phyloP scores from a whole-genome alignment of 2,329 filamentous ascomycete genomes.

The Apiospora sp. region DNA sequence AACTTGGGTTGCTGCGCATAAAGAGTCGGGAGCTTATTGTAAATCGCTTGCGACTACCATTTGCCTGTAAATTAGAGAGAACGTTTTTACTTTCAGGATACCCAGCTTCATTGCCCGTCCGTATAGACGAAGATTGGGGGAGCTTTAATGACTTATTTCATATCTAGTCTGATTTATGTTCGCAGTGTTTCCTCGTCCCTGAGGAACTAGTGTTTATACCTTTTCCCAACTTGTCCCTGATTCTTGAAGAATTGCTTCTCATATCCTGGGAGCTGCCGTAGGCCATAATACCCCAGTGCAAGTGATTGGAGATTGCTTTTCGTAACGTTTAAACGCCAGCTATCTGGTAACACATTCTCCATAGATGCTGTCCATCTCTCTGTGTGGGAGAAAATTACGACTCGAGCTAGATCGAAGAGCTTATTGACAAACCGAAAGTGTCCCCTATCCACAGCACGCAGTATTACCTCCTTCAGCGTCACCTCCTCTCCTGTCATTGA shows the following conservation, averaged over 20 bases:
- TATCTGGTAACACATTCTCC: too few species aligned
- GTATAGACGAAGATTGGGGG: background rate
- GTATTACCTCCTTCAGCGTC: background rate
- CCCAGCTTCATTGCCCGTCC: background rate
- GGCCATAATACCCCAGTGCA: background rate
- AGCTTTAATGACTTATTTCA: background rate
- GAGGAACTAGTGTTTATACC: background rate
- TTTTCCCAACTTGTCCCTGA: background rate
- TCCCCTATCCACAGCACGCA: background rate
- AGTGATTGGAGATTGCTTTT: background rate
- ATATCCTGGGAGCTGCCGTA: background rate
- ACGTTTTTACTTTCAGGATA: background rate
- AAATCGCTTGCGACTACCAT: background rate
- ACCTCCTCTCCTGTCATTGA: background rate
- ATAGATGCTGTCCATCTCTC: background rate
- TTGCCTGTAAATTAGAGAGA: background rate
- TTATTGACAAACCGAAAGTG: background rate
- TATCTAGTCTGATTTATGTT: background rate
- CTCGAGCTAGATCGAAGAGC: background rate
- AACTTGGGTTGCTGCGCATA: conserved; percentile 4
- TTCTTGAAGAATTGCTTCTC: background rate
- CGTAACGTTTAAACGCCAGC: background rate
- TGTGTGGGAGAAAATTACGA: background rate
- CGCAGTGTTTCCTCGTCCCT: background rate
- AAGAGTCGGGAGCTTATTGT: background rate